These are phyloP conservation scores for Solanum megistacrolobum DNA, from an alignment of 257 asterid genomes.

Conservation along the genomic window DNA sequence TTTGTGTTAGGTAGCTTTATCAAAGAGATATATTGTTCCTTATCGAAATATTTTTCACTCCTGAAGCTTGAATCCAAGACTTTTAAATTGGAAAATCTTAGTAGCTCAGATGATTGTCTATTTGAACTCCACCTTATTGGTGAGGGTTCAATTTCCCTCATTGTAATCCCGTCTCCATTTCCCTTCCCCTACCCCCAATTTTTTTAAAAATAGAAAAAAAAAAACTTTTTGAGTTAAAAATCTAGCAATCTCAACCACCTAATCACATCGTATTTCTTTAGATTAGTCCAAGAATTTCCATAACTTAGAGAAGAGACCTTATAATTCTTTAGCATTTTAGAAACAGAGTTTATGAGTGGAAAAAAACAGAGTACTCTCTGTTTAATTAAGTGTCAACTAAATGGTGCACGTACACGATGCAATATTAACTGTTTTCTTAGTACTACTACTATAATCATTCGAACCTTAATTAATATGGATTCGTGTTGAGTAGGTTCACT, in stretches of 20 bases:
- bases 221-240: neutral
- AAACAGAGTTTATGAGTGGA: neutral
- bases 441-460: neutral
- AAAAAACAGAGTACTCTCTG: neutral
- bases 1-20: neutral
- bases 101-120: too few relatives aligned
- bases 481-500: neutral
- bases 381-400: neutral
- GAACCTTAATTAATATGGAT: neutral
- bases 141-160: too few relatives aligned
- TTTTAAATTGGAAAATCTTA: neutral
- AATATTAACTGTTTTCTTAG: neutral
- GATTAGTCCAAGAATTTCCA: too few relatives aligned
- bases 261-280: neutral
- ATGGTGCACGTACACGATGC: neutral
- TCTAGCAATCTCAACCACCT: neutral
- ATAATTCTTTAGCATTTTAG: neutral
- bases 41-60: neutral
- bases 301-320: too few relatives aligned
- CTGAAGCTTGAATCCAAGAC: neutral
- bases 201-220: too few relatives aligned
- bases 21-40: too few relatives aligned
- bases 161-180: too few relatives aligned
- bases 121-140: too few relatives aligned
- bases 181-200: too few relatives aligned